Evolutionary conservation across 768 basidiomycete genomes (phyloP).

Genomic region (Flagelloscypha sp.): DNA sequence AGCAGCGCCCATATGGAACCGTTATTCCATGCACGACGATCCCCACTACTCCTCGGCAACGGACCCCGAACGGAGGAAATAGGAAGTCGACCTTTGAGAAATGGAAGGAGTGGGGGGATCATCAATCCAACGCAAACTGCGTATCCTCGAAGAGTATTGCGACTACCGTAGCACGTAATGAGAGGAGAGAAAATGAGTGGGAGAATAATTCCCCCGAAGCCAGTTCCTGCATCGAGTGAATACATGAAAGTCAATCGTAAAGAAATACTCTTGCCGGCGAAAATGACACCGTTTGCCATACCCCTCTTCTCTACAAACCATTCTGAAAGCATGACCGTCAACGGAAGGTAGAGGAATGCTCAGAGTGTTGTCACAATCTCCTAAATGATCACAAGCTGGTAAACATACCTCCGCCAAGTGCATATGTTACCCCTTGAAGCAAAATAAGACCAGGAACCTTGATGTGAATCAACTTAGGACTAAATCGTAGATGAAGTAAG

Average conservation of each 20-base stretch:
- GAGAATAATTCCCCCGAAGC: conserved; percentile 19
- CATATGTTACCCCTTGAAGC: conserved; percentile 20
- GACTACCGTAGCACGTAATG: conserved; percentile 15
- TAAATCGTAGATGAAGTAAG: not conserved
- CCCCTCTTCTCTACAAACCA: conserved; percentile 24
- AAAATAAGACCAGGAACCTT: conserved; percentile 17
- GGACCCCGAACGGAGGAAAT: conserved; percentile 7
- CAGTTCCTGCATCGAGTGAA: conserved; percentile 11
- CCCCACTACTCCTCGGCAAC: conserved; percentile 3
- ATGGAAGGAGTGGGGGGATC: conserved; percentile 16
- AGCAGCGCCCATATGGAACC: conserved; percentile 14
- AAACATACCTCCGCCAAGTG: conserved; percentile 17
- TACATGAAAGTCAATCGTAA: not conserved
- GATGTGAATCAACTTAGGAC: conserved; percentile 1
- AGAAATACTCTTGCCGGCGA: conserved; percentile 15
- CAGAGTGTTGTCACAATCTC: not conserved
- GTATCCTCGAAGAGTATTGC: conserved; percentile 18
- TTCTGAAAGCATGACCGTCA: conserved; percentile 21
- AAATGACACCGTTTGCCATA: conserved; percentile 23
- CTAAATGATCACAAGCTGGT: not conserved
- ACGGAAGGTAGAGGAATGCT: conserved; percentile 19
- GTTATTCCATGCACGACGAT: conserved; percentile 11
- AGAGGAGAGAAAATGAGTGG: conserved; percentile 19
- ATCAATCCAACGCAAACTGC: conserved; percentile 10
- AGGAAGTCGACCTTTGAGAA: conserved; percentile 19